Evolutionary conservation across 2,329 filamentous ascomycete species (phyloP), one percentile per base, ranked within the genome.

Genomic region (Talaromyces pinophilus): DNA sequence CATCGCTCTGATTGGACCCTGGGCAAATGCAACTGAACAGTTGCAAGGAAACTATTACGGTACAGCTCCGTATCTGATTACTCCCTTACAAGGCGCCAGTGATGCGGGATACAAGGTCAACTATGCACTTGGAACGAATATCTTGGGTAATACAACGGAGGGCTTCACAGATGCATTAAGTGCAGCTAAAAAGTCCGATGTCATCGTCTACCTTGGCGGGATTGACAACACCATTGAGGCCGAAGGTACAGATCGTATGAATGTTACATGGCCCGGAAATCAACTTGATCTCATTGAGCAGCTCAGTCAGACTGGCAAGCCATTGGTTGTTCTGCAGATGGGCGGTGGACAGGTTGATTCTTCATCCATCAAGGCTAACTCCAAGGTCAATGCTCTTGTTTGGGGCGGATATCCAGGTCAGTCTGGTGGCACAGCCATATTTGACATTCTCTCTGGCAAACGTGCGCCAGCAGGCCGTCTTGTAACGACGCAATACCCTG

Each of bases 21-120:
- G 86, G 82, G 86, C 84, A 2, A 86, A 86, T 62, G 84, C 84
- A 6, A 85, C 85, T 0, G 78, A 76, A 4, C 82, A 87, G 67
- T 82, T 89, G 78, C 84, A 85, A 61, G 87, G 87, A 0, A 86
- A 86, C 70, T 89, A 90, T 75, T 79, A 72, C 66, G 87, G 87
- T 33, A 75, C 80, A 2, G 81, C 87, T 0, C 85, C 86, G 0
- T 89, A 85, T 74, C 76, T 85, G 2, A 82, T 81, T 68, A 83
- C 81, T 3, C 86, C 86, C 0, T 76, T 86, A 0, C 82, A 80
- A 35, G 85, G 86, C 11, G 82, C 85, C 8, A 72, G 83, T 44
- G 74, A 81, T 25, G 79, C 82, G 3, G 80, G 80, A 1, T 75
- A 84, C 33, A 77, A 79, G 0, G 80, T 84, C 25, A 79, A 79